These are phyloP conservation scores for Tuber aestivum DNA, from an alignment of 495 filamentous ascomycete species.

Conservation along the genomic window DNA sequence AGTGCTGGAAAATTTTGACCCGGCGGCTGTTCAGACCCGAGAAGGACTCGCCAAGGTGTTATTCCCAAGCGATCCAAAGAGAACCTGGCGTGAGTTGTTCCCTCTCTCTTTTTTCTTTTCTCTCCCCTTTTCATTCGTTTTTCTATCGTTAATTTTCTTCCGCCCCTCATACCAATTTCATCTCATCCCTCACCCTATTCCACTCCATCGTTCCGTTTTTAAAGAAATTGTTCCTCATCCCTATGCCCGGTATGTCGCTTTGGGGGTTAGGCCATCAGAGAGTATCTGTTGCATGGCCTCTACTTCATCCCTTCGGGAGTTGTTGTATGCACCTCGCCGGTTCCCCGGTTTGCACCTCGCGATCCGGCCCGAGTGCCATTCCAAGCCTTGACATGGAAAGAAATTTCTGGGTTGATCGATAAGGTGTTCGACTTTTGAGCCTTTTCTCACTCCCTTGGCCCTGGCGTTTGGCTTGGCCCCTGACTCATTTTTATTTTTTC, in stretches of 20 bases:
- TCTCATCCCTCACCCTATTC: background rate
- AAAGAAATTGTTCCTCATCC: background rate
- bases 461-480: background rate
- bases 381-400: background rate
- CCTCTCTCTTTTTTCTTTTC: constrained; percentile 9
- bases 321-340: constrained; percentile 33
- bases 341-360: constrained; percentile 33
- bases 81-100: constrained; percentile 48
- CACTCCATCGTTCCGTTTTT: background rate
- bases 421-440: background rate
- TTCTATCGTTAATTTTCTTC: constrained; percentile 9
- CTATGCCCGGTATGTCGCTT: background rate
- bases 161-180: background rate
- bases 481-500: background rate
- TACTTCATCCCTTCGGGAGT: constrained; percentile 2
- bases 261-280: background rate
- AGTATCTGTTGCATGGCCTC: background rate
- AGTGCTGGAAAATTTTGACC: constrained; percentile 54
- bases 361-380: constrained; percentile 28
- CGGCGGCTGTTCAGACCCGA: constrained; percentile 49
- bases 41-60: constrained; percentile 51
- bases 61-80: constrained; percentile 50
- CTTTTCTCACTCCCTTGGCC: background rate
- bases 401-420: background rate
- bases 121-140: constrained; percentile 13